These are phyloP conservation scores for Sclerotinia minor DNA, from an alignment of 2,329 filamentous ascomycete genomes.

Conservation along the genomic window DNA sequence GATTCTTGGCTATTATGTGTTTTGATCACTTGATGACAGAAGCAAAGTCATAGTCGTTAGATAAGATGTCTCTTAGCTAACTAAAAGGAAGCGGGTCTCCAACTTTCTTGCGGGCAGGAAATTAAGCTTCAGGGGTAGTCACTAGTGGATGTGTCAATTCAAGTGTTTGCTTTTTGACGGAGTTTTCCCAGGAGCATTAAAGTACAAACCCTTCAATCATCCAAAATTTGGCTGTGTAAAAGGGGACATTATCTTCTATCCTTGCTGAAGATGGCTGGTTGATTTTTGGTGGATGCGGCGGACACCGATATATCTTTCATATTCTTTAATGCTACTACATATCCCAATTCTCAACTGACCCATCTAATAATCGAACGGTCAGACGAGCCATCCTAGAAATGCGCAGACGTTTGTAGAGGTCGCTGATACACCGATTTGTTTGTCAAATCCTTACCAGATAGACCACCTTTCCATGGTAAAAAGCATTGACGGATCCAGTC, in stretches of 20 bases:
- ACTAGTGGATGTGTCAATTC: neutral
- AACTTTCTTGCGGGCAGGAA: neutral
- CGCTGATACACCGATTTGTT: neutral
- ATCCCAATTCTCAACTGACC: neutral
- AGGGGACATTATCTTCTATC: neutral
- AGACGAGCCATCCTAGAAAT: neutral
- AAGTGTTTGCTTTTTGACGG: constrained; percentile 15
- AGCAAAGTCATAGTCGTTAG: too few relatives aligned
- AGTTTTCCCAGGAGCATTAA: neutral
- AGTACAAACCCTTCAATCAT: neutral
- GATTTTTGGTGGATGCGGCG: neutral
- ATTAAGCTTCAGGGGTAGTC: neutral
- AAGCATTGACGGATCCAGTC: neutral
- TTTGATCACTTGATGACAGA: neutral
- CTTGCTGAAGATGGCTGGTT: neutral
- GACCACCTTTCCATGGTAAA: neutral
- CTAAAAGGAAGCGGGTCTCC: neutral
- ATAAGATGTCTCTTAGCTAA: neutral
- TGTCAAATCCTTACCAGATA: neutral
- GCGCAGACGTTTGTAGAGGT: neutral
- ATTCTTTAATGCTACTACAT: neutral
- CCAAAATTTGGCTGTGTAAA: neutral
- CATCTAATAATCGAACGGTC: neutral
- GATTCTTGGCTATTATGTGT: neutral
- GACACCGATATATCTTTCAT: neutral